Conservation (phyloP, 2,329 filamentous ascomycete species). For the Monosporascus sp. region DNA sequence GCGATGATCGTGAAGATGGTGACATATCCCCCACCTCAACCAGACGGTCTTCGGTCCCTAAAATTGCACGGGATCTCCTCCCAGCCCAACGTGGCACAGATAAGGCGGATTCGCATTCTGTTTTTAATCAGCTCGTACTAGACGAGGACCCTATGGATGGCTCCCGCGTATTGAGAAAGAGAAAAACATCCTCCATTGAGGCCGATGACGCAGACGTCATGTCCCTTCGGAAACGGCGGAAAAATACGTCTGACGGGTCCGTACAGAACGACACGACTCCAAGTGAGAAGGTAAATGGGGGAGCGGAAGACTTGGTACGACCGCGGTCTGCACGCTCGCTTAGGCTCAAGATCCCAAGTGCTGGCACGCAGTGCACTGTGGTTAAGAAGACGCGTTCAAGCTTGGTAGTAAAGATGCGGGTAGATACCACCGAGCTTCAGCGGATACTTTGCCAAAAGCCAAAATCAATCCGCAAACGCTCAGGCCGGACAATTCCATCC, state of each 20-base stretch:
- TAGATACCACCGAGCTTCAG: constrained; percentile 54
- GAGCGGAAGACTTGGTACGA: constrained; percentile 27
- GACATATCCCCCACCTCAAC: constrained; percentile 34
- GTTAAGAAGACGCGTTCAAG: constrained; percentile 34
- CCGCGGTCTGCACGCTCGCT: constrained; percentile 53
- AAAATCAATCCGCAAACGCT: constrained; percentile 52
- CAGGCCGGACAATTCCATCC: constrained; percentile 29
- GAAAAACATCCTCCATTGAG: constrained; percentile 72
- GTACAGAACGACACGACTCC: constrained; percentile 24
- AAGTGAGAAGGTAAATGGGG: constrained; percentile 32
- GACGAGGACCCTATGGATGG: constrained; percentile 72
- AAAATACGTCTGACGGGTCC: constrained; percentile 41
- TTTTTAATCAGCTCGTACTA: constrained; percentile 68
- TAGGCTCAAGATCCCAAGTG: constrained; percentile 44
- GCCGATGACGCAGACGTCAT: constrained; percentile 50
- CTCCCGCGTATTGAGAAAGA: constrained; percentile 73
- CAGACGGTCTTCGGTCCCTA: constrained; percentile 56
- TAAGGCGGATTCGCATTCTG: constrained; percentile 68
- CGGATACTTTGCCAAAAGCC: constrained; percentile 56
- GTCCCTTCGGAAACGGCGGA: constrained; percentile 49
- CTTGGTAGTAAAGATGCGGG: constrained; percentile 53
- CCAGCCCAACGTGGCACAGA: constrained; percentile 61
- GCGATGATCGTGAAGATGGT: constrained; percentile 27
- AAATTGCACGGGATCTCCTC: constrained; percentile 66
- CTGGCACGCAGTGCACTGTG: constrained; percentile 36